Conservation (phyloP, 2,329 filamentous ascomycete species). For the Aspergillus versicolor region DNA sequence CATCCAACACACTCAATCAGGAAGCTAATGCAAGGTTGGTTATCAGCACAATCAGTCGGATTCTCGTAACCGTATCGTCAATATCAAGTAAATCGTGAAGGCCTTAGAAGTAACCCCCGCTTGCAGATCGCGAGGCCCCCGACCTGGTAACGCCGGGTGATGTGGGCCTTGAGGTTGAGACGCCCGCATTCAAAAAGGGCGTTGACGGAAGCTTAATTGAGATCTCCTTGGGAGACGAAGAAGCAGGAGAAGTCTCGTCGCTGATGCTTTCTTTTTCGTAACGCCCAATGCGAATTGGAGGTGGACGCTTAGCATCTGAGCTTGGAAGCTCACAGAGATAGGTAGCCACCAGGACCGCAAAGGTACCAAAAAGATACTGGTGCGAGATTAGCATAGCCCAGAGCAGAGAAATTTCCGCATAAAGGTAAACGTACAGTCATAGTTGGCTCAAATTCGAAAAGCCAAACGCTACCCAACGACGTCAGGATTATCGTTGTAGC, state of each 20-base stretch:
- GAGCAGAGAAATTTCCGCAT: not conserved
- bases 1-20: conserved; percentile 3
- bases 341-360: conserved; percentile 74
- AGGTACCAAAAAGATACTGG: conserved; percentile 79
- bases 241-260: conserved; percentile 25
- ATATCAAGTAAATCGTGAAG: conserved; percentile 23
- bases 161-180: conserved; percentile 54
- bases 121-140: conserved; percentile 38
- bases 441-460: conserved; percentile 78
- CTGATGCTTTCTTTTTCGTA: conserved; percentile 74
- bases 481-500: conserved; percentile 89
- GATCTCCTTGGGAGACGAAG: conserved; percentile 42
- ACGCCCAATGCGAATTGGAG: conserved; percentile 59
- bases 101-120: conserved; percentile 40
- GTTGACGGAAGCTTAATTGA: conserved; percentile 48
- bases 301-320: conserved; percentile 50
- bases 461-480: conserved; percentile 78
- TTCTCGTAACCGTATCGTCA: conserved; percentile 21
- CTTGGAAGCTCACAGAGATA: conserved; percentile 74
- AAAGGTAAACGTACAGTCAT: conserved; percentile 60
- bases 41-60: conserved; percentile 16
- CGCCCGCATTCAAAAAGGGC: conserved; percentile 48
- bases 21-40: not conserved
- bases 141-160: conserved; percentile 50
- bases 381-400: conserved; percentile 9